phyloP scores from a whole-genome alignment of 768 basidiomycete species.

The Amanita jacksonii region DNA sequence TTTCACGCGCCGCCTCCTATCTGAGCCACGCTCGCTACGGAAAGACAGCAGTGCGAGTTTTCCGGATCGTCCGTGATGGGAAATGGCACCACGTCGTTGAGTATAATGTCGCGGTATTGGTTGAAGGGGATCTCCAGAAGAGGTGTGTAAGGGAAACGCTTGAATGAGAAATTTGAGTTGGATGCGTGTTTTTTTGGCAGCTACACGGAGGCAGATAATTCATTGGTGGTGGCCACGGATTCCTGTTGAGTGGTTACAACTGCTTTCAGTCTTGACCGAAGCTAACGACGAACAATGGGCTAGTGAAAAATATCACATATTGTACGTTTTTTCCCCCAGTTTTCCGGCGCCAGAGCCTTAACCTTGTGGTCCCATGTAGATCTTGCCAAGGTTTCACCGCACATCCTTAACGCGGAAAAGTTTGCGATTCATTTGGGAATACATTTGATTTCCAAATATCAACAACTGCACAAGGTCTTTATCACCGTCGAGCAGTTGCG shows the following conservation, averaged over 20 bases:
- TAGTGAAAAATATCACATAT: conserved; percentile 64
- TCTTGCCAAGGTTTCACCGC: conserved; percentile 82
- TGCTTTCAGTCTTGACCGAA: no score
- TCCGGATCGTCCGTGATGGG: conserved; percentile 69
- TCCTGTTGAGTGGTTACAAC: conserved; percentile 41
- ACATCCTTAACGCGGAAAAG: conserved; percentile 73
- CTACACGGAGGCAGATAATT: conserved; percentile 86
- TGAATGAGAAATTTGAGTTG: neutral
- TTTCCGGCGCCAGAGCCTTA: neutral
- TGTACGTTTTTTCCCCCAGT: conserved; percentile 29
- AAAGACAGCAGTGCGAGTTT: conserved; percentile 82
- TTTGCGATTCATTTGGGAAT: conserved; percentile 85
- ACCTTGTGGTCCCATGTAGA: conserved; percentile 28
- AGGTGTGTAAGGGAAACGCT: conserved; percentile 35
- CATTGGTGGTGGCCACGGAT: conserved; percentile 84
- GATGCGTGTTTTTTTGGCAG: conserved; percentile 24
- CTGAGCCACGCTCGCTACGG: conserved; percentile 60
- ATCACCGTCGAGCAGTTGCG: conserved; percentile 71
- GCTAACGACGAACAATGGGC: no score
- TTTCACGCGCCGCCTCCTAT: conserved; percentile 10
- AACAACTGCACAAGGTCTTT: conserved; percentile 62
- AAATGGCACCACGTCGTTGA: conserved; percentile 69
- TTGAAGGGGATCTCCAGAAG: conserved; percentile 77
- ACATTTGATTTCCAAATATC: conserved; percentile 73
- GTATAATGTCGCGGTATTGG: conserved; percentile 69